Evolutionary conservation across 1,284 basidiomycete species (phyloP).

Genomic region (Boletus smithii): DNA sequence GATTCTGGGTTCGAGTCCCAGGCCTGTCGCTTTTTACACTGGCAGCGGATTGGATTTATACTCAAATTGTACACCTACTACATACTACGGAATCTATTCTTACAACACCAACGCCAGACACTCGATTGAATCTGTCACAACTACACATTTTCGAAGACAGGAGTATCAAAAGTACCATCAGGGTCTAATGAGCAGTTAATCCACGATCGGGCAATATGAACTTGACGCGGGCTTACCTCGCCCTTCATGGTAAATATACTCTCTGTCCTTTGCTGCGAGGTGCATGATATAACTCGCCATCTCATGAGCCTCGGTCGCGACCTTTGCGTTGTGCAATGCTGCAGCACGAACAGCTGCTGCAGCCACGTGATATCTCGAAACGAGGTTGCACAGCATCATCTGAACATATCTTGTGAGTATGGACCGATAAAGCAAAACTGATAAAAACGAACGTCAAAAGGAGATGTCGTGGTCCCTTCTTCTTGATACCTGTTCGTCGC

Average conservation of each 20-base stretch:
- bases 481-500: slow-evolving; percentile 58
- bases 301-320: slow-evolving; percentile 53
- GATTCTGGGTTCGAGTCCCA: slow-evolving; percentile 54
- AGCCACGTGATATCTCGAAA: slow-evolving; percentile 63
- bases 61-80: too few relatives aligned
- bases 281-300: slow-evolving; percentile 53
- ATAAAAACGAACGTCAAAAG: slow-evolving; percentile 51
- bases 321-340: slow-evolving; percentile 47
- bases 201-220: neutral
- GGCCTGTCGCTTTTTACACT: slow-evolving; percentile 50
- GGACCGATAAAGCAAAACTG: neutral
- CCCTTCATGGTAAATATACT: slow-evolving; percentile 55
- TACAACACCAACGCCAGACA: slow-evolving; percentile 8
- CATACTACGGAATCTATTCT: neutral
- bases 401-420: slow-evolving; percentile 23
- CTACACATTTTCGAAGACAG: slow-evolving; percentile 33
- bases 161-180: slow-evolving; percentile 46
- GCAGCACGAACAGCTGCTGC: slow-evolving; percentile 54
- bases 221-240: slow-evolving; percentile 40
- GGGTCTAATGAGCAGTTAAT: slow-evolving; percentile 35
- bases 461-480: slow-evolving; percentile 68
- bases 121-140: neutral
- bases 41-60: too few relatives aligned
- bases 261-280: slow-evolving; percentile 49
- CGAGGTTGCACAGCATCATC: slow-evolving; percentile 70